A percentile compares a stretch with the other conserved stretches of the same genome.
Conservation (phyloP, 1,284 basidiomycete species). For the Xerocomus amazonicus region DNA sequence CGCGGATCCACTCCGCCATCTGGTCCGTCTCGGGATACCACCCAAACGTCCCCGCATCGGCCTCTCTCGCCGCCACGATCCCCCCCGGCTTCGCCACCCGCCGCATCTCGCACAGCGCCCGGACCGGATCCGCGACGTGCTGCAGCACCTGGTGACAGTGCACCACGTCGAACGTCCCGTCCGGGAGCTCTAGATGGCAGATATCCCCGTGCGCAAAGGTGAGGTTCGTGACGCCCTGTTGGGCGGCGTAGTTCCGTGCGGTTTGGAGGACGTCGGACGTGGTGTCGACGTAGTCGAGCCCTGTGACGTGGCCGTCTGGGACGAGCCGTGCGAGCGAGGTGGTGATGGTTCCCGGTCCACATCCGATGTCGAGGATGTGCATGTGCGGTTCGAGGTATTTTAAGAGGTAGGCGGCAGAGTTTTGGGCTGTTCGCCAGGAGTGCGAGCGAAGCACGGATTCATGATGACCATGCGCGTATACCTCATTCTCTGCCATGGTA, state of each 20-base stretch:
- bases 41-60: too few species aligned
- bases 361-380: slow-evolving; percentile 45
- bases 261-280: not conserved
- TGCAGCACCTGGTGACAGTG: not conserved
- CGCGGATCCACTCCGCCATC: not conserved
- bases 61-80: not conserved
- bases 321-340: slow-evolving; percentile 38
- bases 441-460: slow-evolving; percentile 40
- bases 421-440: slow-evolving; percentile 40
- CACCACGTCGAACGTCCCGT: not conserved
- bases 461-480: slow-evolving; percentile 35
- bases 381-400: slow-evolving; percentile 37
- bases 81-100: not conserved
- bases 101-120: not conserved
- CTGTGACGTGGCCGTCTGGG: slow-evolving; percentile 13
- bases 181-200: not conserved
- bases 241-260: not conserved
- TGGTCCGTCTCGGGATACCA: too few species aligned
- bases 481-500: slow-evolving; percentile 11
- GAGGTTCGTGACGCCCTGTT: not conserved
- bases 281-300: slow-evolving; percentile 29
- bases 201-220: not conserved
- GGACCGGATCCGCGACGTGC: not conserved
- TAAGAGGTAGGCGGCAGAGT: slow-evolving; percentile 43
- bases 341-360: slow-evolving; percentile 46